Conservation (phyloP, 2,329 filamentous ascomycete genomes). For the Sporothrix luriei region DNA sequence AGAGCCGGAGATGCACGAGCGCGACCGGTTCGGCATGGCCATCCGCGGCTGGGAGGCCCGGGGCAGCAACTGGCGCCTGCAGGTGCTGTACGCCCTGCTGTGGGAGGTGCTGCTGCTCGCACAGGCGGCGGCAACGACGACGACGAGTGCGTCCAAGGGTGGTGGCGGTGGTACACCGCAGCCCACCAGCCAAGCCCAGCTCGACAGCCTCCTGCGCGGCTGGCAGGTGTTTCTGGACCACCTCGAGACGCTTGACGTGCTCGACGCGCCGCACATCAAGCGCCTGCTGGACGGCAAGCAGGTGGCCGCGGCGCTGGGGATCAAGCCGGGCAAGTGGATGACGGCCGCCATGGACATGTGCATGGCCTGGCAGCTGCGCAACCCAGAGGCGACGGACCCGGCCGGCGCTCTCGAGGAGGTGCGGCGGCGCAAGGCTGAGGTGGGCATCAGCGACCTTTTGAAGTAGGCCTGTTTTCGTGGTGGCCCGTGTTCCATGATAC, state of each 20-base stretch:
- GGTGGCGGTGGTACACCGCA: too few relatives aligned
- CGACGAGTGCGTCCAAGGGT: slow-evolving; percentile 28
- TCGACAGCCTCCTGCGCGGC: slow-evolving; percentile 50
- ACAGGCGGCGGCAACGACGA: too few relatives aligned
- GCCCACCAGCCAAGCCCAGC: slow-evolving; percentile 44
- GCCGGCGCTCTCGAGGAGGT: slow-evolving; percentile 64
- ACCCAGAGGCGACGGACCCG: slow-evolving; percentile 67
- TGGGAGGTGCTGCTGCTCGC: slow-evolving; percentile 57
- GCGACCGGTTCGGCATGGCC: slow-evolving; percentile 72
- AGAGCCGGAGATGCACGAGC: slow-evolving; percentile 51
- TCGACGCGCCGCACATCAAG: slow-evolving; percentile 61
- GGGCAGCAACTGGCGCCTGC: slow-evolving; percentile 67
- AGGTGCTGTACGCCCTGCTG: slow-evolving; percentile 68
- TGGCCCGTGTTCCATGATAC: slow-evolving; percentile 2
- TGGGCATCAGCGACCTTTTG: slow-evolving; percentile 47
- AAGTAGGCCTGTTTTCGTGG: neutral
- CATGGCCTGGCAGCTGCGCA: slow-evolving; percentile 83
- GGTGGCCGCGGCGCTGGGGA: slow-evolving; percentile 67
- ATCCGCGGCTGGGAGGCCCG: slow-evolving; percentile 70
- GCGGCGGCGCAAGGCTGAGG: slow-evolving; percentile 52
- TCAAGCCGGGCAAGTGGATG: slow-evolving; percentile 84
- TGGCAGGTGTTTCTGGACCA: slow-evolving; percentile 62
- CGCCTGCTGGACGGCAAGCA: slow-evolving; percentile 73
- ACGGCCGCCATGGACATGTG: slow-evolving; percentile 75
- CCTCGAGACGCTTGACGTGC: slow-evolving; percentile 56